These are phyloP conservation scores for Sporobolomyces roseus DNA, from an alignment of 768 basidiomycete species.

Conservation along the genomic window DNA sequence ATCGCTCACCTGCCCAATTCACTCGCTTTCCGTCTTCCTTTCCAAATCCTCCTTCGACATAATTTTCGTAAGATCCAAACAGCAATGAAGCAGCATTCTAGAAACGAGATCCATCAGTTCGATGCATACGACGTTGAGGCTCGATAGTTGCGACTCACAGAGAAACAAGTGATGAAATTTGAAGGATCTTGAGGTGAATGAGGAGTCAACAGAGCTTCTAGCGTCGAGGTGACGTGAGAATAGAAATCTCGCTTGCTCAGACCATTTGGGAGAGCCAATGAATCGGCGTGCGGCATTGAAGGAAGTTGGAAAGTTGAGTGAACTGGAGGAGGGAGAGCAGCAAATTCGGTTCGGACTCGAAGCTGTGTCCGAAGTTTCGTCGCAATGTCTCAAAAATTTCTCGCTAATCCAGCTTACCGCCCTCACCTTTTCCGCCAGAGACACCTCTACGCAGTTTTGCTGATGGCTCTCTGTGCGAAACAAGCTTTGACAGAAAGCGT, in stretches of 20 bases:
- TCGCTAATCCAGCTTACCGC: no score
- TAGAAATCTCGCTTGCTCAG: constrained; percentile 70
- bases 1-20: constrained; percentile 78
- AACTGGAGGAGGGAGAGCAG: background rate
- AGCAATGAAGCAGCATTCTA: constrained; percentile 76
- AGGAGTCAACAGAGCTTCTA: constrained; percentile 54
- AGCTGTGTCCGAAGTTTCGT: no score
- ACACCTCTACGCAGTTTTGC: no score
- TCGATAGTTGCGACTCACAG: no score
- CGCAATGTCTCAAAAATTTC: no score
- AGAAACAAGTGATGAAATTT: constrained; percentile 72
- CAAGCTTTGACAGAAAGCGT: no score
- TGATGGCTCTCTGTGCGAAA: no score
- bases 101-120: no score
- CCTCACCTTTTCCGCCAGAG: no score
- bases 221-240: constrained; percentile 65
- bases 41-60: constrained; percentile 59
- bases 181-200: constrained; percentile 17
- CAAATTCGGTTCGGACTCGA: no score
- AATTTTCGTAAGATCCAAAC: constrained; percentile 70
- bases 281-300: constrained; percentile 33
- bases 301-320: background rate
- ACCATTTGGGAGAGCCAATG: background rate
- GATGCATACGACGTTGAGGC: no score
- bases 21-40: constrained; percentile 57